These are phyloP conservation scores for Chloridella minuta DNA, from an alignment of 352 stramenopile genomes.

Conservation along the genomic window DNA sequence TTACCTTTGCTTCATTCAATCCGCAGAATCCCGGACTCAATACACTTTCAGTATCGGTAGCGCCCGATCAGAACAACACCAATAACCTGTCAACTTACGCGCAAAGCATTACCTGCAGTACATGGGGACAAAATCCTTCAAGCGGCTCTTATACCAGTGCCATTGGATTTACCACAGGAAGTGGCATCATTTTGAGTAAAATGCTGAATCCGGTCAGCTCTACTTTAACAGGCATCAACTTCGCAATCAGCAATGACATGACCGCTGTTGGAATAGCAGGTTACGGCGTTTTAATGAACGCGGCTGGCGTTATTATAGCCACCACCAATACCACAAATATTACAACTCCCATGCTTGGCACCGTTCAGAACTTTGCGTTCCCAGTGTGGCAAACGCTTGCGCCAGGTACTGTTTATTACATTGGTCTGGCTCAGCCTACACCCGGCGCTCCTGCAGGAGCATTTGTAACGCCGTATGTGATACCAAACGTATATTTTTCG, in stretches of 20 bases:
- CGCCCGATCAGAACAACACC: not conserved
- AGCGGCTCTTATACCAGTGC: not conserved
- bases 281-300: not conserved
- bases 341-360: not conserved
- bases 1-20: not conserved
- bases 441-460: not conserved
- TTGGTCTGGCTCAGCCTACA: not conserved
- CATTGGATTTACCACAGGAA: not conserved
- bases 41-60: not conserved
- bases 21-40: not conserved
- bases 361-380: not conserved
- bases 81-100: not conserved
- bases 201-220: not conserved
- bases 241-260: too few species aligned
- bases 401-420: not conserved
- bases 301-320: not conserved
- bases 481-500: not conserved
- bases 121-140: not conserved
- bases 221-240: not conserved
- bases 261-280: not conserved
- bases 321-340: not conserved
- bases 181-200: not conserved
- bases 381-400: not conserved
- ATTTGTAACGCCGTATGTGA: not conserved
- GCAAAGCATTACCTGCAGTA: not conserved